A percentile compares a stretch with the other conserved stretches of the same genome.
These are phyloP conservation scores for Mucuna pruriens DNA, from an alignment of 306 rosid genomes.

Conservation along the genomic window DNA sequence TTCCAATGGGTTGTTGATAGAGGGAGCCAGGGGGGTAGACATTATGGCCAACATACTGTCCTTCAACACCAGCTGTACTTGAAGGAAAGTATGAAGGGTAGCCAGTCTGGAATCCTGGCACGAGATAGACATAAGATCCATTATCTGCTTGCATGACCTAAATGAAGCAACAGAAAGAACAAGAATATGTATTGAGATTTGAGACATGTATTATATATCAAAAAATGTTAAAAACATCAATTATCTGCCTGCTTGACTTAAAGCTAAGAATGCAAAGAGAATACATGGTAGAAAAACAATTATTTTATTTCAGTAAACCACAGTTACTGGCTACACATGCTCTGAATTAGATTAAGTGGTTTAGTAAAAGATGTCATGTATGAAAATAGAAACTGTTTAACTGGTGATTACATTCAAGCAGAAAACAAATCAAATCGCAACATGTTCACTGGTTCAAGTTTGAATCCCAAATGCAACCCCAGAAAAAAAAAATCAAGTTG, in stretches of 20 bases:
- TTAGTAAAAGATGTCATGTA: neutral
- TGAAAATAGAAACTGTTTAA: neutral
- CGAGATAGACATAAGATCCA: conserved; percentile 75
- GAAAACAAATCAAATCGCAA: neutral
- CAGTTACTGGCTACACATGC: neutral
- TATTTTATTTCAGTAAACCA: neutral
- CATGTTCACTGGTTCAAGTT: neutral
- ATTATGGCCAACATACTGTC: conserved; percentile 64
- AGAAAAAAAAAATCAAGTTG: neutral
- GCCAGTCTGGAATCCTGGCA: conserved; percentile 79
- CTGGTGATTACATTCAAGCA: conserved; percentile 1
- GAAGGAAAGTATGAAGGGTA: conserved; percentile 58
- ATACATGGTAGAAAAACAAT: neutral
- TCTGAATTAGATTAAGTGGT: neutral
- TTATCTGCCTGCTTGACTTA: neutral
- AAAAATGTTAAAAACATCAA: neutral
- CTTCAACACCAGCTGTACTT: conserved; percentile 58
- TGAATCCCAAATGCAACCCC: neutral
- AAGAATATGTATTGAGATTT: conserved; percentile 28
- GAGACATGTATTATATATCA: conserved; percentile 26
- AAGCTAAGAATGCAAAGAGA: neutral
- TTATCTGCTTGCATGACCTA: conserved; percentile 91
- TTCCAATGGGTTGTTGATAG: conserved; percentile 55
- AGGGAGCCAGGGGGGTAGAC: conserved; percentile 60
- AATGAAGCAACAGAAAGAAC: conserved; percentile 43